phyloP scores from a whole-genome alignment of 352 stramenopile genomes.

The Pythium brachiatum region DNA sequence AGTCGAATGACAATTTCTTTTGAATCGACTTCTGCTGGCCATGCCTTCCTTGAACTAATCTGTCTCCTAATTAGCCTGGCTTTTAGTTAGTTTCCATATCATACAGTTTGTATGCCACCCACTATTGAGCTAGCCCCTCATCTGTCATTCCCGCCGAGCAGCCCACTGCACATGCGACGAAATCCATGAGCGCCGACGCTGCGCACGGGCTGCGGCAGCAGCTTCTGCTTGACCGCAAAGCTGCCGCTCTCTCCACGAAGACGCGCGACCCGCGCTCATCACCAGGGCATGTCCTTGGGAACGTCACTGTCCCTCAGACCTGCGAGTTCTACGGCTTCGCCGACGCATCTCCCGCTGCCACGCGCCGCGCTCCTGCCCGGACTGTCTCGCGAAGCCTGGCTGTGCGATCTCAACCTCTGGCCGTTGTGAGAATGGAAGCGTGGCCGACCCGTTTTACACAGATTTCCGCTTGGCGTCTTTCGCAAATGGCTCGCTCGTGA shows the following conservation, averaged over 20 bases:
- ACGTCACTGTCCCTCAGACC: constrained; percentile 1
- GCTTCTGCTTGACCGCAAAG: neutral
- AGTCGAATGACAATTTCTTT: too few species aligned
- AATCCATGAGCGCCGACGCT: neutral
- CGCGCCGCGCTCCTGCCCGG: constrained; percentile 12
- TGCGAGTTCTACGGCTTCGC: constrained; percentile 8
- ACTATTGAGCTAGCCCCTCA: too few species aligned
- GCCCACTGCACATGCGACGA: too few species aligned
- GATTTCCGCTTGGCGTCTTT: neutral
- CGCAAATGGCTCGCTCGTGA: neutral
- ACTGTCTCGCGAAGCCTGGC: constrained; percentile 9
- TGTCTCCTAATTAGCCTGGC: too few species aligned
- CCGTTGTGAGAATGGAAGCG: neutral
- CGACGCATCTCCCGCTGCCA: constrained; percentile 7
- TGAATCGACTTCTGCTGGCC: too few species aligned
- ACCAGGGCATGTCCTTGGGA: neutral
- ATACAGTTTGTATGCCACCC: too few species aligned
- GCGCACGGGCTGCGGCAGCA: neutral
- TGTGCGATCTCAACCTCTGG: constrained; percentile 2
- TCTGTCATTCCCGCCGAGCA: too few species aligned
- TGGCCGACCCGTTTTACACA: too few species aligned
- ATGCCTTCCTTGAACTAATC: too few species aligned
- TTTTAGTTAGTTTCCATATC: too few species aligned
- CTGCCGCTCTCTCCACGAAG: neutral
- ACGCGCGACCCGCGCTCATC: constrained; percentile 1